Percentiles rank a stretch among this genome's conserved stretches.
phyloP scores from a whole-genome alignment of 805 yeast genomes.

The Saccharomycopsis fodiens region DNA sequence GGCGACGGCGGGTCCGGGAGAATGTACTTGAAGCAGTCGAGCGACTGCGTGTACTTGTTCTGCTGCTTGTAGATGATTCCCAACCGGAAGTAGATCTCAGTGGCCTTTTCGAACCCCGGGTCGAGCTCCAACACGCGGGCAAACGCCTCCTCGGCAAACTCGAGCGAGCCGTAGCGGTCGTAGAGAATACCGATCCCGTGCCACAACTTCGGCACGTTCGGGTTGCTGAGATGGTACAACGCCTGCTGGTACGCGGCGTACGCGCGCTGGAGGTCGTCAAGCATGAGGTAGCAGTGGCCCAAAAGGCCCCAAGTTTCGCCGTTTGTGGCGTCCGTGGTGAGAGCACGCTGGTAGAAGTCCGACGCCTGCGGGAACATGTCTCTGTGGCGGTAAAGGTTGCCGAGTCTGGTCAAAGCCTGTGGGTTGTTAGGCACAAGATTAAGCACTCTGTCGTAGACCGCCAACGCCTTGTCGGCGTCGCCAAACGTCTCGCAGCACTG shows the following conservation, averaged over 20 bases:
- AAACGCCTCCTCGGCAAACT: constrained; percentile 97
- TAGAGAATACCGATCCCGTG: constrained; percentile 96
- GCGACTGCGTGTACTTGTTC: constrained; percentile 73
- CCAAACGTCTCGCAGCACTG: constrained; percentile 58
- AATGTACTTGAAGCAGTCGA: constrained; percentile 93
- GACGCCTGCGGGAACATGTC: constrained; percentile 94
- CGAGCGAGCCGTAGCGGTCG: constrained; percentile 92
- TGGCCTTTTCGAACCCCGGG: constrained; percentile 92
- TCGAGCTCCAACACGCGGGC: constrained; percentile 93
- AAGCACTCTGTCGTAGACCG: constrained; percentile 80
- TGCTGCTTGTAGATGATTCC: constrained; percentile 97
- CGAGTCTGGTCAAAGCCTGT: constrained; percentile 76
- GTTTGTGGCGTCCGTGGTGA: constrained; percentile 72
- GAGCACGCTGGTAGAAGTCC: constrained; percentile 83
- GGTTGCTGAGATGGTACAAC: constrained; percentile 79
- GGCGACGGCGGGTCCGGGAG: constrained; percentile 91
- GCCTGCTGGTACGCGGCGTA: constrained; percentile 97
- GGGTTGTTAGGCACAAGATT: constrained; percentile 82
- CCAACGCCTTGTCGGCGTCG: constrained; percentile 81
- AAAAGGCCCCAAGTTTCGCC: constrained; percentile 97
- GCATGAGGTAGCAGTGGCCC: constrained; percentile 95
- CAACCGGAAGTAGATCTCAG: constrained; percentile 90
- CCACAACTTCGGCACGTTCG: constrained; percentile 96
- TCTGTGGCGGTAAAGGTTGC: constrained; percentile 78
- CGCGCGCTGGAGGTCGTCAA: constrained; percentile 92